Evolutionary conservation across 805 yeast species (phyloP), one percentile per base, ranked within the genome.

Genomic region (Nakazawaea pomicola): DNA sequence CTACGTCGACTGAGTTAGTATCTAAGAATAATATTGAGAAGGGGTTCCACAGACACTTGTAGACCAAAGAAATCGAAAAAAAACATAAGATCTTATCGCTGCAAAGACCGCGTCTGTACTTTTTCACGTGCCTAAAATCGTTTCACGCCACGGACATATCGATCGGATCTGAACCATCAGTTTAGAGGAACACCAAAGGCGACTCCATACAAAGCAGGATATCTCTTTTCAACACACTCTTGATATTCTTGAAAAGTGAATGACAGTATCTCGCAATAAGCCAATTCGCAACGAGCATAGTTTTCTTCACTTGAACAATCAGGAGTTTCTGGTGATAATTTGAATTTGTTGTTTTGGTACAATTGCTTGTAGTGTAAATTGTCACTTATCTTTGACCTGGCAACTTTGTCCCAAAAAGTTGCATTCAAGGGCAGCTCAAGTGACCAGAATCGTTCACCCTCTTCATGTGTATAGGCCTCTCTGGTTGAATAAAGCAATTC

Each of bases 401-500:
- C 49, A 20, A 52, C 46, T 18, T 21, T 11, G 46, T 67, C 60
- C 71, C 71, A 68, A 60, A 67, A 68, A 6, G 69, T 58, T 12
- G 65, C 70, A 44, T 68, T 67, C 47, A 68, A 59, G 1, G 71
- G 64, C 15, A 65, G 52, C 4, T 46, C 46, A 12, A 21, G 34
- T 4, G 70, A 68, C 70, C 70, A 68, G 9, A 53, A 41, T 1
- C 51, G 50, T 10, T 61, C 49, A 1, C 65, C 58, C 43, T 65
- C 72, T 20, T 20, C 35, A 19, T n/a, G 25, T 9, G 28, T 23
- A 38, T 61, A 68, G 1, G 52, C 40, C 7, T 59, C 65, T 52
- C 72, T 60, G 2, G 70, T 62, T 24, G 64, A 58, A 48, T 67
- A 67, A 38, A 62, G 70, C 41, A 59, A 62, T 15, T 49, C 40